These are phyloP conservation scores for Candida sonorensis DNA, from an alignment of 805 yeast species.

Conservation along the genomic window DNA sequence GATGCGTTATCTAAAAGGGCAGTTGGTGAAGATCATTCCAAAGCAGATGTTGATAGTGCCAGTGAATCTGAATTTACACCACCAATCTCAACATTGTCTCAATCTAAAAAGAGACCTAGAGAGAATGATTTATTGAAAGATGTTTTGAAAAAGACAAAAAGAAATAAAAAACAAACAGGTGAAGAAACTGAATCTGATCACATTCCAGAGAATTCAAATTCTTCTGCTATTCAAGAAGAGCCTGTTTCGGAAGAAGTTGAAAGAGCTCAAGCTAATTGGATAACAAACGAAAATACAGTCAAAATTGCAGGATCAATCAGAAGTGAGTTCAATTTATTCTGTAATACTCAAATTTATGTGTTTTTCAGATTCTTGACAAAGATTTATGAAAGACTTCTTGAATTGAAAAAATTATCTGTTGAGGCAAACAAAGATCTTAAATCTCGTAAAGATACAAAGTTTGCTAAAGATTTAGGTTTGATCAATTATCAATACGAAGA, in stretches of 20 bases:
- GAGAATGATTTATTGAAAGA: constrained; percentile 57
- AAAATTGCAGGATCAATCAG: constrained; percentile 31
- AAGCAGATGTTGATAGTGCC: constrained; percentile 17
- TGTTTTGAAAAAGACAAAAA: constrained; percentile 42
- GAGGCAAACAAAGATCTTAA: constrained; percentile 70
- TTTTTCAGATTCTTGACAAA: constrained; percentile 83
- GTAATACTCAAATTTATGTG: constrained; percentile 81
- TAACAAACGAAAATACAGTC: constrained; percentile 23
- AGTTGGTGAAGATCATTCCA: constrained; percentile 19
- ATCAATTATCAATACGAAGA: constrained; percentile 76
- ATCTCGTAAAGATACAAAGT: constrained; percentile 55
- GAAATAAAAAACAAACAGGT: constrained; percentile 18
- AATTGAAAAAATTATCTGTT: constrained; percentile 64
- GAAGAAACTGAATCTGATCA: constrained; percentile 17
- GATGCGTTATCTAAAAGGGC: constrained; percentile 29
- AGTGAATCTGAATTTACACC: constrained; percentile 4
- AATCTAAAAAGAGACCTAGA: constrained; percentile 38
- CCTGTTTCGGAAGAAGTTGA: constrained; percentile 24
- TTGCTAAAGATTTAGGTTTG: constrained; percentile 82
- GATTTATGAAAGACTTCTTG: constrained; percentile 70
- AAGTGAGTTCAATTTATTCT: constrained; percentile 68
- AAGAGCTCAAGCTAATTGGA: constrained; percentile 29
- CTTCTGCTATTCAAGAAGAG: constrained; percentile 9
- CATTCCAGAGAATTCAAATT: constrained; percentile 9
- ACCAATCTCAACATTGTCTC: constrained; percentile 25